Evolutionary conservation across 257 asterid species (phyloP), one percentile per base, ranked within the genome.

Genomic region (Capsicum chinense): DNA sequence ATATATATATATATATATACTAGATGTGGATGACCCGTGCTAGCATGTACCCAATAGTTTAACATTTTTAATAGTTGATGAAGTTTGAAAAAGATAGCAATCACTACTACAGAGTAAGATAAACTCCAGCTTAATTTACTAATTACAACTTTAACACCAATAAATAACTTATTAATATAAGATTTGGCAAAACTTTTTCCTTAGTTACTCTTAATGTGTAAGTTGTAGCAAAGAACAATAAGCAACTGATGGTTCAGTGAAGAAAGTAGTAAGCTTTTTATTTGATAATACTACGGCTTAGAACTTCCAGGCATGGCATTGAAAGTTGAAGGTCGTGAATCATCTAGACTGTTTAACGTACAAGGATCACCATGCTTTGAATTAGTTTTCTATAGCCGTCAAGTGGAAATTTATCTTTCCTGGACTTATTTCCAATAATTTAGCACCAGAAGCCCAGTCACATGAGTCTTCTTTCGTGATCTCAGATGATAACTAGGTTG

Each of bases 231-330:
- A 26, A 26, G 26, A 26, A 26, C 26, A 26, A 26, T 26, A 26
- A 26, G 26, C 69, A 48, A 56, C 86, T 62, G 80, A 84, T 78
- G 79, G 68, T 83, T 81, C 87, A 79, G 70, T 84, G 15, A 78
- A 79, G 81, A 62, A 85, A 85, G 79, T 73, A 56, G 87, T 44
- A 66, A 13, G 73, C 76, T 88, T 81, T 66, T 89, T 56, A 89
- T 84, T 12, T 67, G 71, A 88, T 89, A 26, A 89, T 66, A 89
- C 92, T 59, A 84, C 33, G 88, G 87, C 56, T 52, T 85, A 26
- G 80, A 81, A 71, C 83, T 26, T 26, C 26, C 26, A 26, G 26
- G 26, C 26, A 26, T 0, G 26, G 26, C 26, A 26, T 26, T 26
- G 5, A 64, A 67, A 44, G 67, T 69, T 84, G 92, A 86, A 56